A percentile compares a stretch with the other conserved stretches of the same genome.
These are phyloP conservation scores for Penicillium janthinellum DNA, from an alignment of 2,329 filamentous ascomycete species.

Conservation along the genomic window DNA sequence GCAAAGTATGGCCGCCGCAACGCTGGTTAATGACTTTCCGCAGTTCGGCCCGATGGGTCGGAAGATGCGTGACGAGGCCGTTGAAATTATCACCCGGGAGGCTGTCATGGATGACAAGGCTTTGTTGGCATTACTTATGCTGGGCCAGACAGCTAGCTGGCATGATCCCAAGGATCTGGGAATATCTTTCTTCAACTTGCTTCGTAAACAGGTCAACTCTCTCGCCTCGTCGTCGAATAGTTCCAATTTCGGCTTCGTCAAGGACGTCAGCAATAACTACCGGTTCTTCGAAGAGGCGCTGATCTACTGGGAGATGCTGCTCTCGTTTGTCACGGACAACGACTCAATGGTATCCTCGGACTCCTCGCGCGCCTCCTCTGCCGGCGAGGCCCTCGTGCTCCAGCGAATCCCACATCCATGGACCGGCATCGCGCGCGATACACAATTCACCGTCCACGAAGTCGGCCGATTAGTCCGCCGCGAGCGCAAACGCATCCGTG, in stretches of 20 bases:
- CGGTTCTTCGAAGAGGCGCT: slow-evolving; percentile 60
- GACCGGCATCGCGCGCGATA: slow-evolving; percentile 44
- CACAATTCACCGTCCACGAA: slow-evolving; percentile 46
- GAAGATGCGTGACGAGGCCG: slow-evolving; percentile 56
- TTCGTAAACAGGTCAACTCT: slow-evolving; percentile 46
- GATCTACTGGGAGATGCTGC: slow-evolving; percentile 62
- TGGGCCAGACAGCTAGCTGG: slow-evolving; percentile 63
- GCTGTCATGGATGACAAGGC: slow-evolving; percentile 55
- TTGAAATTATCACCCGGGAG: slow-evolving; percentile 55
- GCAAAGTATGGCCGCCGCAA: slow-evolving; percentile 66
- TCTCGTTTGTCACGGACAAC: slow-evolving; percentile 55
- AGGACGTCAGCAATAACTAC: slow-evolving; percentile 44
- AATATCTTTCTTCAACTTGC: slow-evolving; percentile 52
- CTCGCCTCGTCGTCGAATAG: slow-evolving; percentile 32
- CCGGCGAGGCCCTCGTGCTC: slow-evolving; percentile 32
- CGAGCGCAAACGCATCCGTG: slow-evolving; percentile 39
- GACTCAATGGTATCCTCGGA: slow-evolving; percentile 36
- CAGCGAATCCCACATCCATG: slow-evolving; percentile 43
- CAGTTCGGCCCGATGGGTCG: slow-evolving; percentile 54
- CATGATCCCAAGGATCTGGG: slow-evolving; percentile 60
- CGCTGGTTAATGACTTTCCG: slow-evolving; percentile 60
- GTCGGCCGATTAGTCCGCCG: slow-evolving; percentile 46
- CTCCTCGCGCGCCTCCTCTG: slow-evolving; percentile 15
- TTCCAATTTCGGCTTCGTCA: slow-evolving; percentile 9
- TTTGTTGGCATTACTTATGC: slow-evolving; percentile 59